Conservation (phyloP, 202 grass and related monocot genomes). For the Elaeis oleifera region DNA sequence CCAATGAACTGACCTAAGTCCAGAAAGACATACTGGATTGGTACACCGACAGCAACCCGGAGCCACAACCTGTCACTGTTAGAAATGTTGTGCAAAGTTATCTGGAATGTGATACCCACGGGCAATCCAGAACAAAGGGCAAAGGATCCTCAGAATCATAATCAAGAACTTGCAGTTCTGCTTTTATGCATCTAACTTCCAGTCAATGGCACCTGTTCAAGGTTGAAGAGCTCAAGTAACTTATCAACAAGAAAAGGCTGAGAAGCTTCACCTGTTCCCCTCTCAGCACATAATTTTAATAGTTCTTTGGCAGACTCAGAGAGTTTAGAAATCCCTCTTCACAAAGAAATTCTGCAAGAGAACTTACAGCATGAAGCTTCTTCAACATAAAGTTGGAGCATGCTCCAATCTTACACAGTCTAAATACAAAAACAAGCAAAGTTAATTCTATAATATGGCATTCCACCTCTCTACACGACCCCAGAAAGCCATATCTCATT, state of each 20-base stretch:
- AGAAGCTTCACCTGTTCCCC: neutral
- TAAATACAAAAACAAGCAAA: conserved; percentile 50
- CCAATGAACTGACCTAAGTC: conserved; percentile 57
- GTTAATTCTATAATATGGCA: conserved; percentile 55
- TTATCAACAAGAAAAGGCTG: conserved; percentile 22
- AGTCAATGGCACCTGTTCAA: conserved; percentile 30
- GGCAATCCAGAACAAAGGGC: conserved; percentile 60
- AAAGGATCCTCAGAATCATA: conserved; percentile 55
- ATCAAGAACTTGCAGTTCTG: conserved; percentile 36
- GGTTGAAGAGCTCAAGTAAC: conserved; percentile 52
- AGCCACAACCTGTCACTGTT: conserved; percentile 63
- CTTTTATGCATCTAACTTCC: conserved; percentile 55
- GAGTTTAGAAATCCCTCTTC: conserved; percentile 36
- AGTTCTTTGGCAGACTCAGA: conserved; percentile 60
- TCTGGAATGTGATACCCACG: conserved; percentile 50
- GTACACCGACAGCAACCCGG: conserved; percentile 39
- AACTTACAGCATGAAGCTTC: conserved; percentile 39
- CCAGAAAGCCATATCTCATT: conserved; percentile 48
- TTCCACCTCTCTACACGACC: conserved; percentile 53
- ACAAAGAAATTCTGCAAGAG: conserved; percentile 46
- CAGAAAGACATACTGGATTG: conserved; percentile 45
- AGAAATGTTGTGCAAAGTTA: conserved; percentile 52
- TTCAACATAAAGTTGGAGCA: conserved; percentile 33
- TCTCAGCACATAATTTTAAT: conserved; percentile 33
- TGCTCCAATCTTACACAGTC: conserved; percentile 29